phyloP scores from a whole-genome alignment of 1,139 yeast species.

The Hanseniaspora gamundiae region DNA sequence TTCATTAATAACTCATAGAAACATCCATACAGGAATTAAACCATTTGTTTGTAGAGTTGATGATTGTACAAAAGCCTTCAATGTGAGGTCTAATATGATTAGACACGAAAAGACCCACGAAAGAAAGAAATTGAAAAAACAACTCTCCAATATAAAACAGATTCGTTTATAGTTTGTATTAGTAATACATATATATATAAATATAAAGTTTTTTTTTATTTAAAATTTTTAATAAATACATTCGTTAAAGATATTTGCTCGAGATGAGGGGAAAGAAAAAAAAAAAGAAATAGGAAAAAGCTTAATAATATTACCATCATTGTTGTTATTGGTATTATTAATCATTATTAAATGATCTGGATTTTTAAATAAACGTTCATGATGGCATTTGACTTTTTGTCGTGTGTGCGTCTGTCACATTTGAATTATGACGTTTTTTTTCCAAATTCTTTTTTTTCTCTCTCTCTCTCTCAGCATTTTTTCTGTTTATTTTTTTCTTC shows the following conservation, averaged over 20 bases:
- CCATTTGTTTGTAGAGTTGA: slow-evolving; percentile 58
- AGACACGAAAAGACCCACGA: slow-evolving; percentile 61
- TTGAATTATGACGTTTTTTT: too few species aligned
- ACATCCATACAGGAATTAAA: slow-evolving; percentile 80
- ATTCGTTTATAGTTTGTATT: too few species aligned
- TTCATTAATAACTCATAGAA: slow-evolving; percentile 65
- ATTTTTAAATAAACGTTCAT: neutral
- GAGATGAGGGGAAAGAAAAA: neutral
- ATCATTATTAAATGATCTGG: neutral
- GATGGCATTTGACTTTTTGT: too few species aligned
- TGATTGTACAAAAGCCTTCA: slow-evolving; percentile 56
- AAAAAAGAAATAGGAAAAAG: neutral
- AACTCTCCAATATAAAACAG: too few species aligned
- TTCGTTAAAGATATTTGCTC: too few species aligned
- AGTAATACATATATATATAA: too few species aligned
- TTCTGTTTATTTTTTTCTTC: too few species aligned
- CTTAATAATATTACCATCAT: neutral
- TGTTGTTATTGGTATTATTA: neutral
- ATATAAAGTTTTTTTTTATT: too few species aligned
- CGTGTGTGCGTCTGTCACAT: too few species aligned
- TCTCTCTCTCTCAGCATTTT: too few species aligned
- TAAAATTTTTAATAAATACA: too few species aligned
- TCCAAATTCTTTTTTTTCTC: too few species aligned
- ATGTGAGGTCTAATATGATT: slow-evolving; percentile 70
- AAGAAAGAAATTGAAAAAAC: neutral